phyloP scores from a whole-genome alignment of 768 basidiomycete genomes.

The Suillus paluster region DNA sequence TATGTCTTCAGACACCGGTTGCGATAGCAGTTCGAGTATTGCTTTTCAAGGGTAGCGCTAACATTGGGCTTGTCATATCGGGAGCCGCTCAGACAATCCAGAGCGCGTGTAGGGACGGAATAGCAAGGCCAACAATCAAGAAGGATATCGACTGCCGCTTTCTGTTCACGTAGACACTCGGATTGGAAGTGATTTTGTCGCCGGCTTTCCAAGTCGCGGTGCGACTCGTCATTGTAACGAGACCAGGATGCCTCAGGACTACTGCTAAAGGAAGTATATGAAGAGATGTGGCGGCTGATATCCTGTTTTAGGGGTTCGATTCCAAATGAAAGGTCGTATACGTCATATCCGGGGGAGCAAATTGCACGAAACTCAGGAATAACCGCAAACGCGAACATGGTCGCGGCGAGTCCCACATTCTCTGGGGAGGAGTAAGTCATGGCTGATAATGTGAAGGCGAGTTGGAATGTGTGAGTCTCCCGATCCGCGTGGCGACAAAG shows the following conservation, averaged over 20 bases:
- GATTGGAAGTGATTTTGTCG: neutral
- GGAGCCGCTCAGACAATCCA: conserved; percentile 1
- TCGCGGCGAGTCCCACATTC: conserved; percentile 21
- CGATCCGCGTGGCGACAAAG: conserved; percentile 17
- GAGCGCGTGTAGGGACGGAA: neutral
- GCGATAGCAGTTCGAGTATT: conserved; percentile 21
- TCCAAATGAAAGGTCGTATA: conserved; percentile 15
- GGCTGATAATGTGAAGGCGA: conserved; percentile 35
- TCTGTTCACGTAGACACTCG: neutral
- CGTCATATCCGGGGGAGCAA: conserved; percentile 13
- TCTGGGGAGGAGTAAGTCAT: conserved; percentile 31
- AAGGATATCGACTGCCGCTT: neutral
- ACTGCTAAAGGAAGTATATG: neutral
- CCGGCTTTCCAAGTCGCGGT: neutral
- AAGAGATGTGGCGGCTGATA: conserved; percentile 4
- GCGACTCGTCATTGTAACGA: neutral
- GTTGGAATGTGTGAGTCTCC: conserved; percentile 15
- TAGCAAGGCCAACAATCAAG: conserved; percentile 20
- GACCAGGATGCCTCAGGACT: conserved; percentile 15
- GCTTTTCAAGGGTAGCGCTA: neutral
- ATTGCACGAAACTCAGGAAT: conserved; percentile 13
- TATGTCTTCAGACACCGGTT: conserved; percentile 17
- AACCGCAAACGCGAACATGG: conserved; percentile 34
- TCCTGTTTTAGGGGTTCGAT: conserved; percentile 2
- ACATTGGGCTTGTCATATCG: conserved; percentile 11